phyloP scores from a whole-genome alignment of 495 filamentous ascomycete species.

The Talaromyces wortmannii region DNA sequence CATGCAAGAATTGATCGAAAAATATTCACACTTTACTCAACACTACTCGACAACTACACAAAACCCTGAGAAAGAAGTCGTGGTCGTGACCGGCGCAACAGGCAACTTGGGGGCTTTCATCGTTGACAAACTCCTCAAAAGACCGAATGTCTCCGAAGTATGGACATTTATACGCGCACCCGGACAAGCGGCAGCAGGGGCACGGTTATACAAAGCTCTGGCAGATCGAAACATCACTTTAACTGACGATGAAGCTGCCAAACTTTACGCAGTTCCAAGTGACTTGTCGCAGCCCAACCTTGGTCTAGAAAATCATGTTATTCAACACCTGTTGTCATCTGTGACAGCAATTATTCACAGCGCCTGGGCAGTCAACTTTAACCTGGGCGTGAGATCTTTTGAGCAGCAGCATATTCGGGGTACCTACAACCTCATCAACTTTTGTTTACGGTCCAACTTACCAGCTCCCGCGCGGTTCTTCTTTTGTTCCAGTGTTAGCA shows the following conservation, averaged over 20 bases:
- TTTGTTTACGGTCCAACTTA: slow-evolving; percentile 37
- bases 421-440: slow-evolving; percentile 43
- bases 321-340: slow-evolving; percentile 26
- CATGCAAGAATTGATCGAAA: slow-evolving; percentile 41
- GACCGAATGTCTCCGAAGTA: slow-evolving; percentile 33
- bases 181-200: slow-evolving; percentile 15
- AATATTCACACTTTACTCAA: slow-evolving; percentile 37
- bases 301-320: slow-evolving; percentile 26
- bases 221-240: slow-evolving; percentile 21
- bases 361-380: slow-evolving; percentile 56
- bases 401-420: slow-evolving; percentile 38
- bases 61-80: too few relatives aligned
- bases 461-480: slow-evolving; percentile 36
- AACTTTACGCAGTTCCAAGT: slow-evolving; percentile 17
- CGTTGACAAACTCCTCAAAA: slow-evolving; percentile 37
- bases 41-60: too few relatives aligned
- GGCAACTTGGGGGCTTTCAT: slow-evolving; percentile 52
- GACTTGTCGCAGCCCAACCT: slow-evolving; percentile 32
- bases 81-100: slow-evolving; percentile 53
- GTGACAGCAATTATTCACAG: slow-evolving; percentile 47
- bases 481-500: slow-evolving; percentile 46
- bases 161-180: slow-evolving; percentile 46
- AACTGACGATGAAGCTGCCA: slow-evolving; percentile 24
- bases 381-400: slow-evolving; percentile 30
- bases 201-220: slow-evolving; percentile 27